Conservation (phyloP, 495 filamentous ascomycete genomes). For the Lophiostoma macrostomum region DNA sequence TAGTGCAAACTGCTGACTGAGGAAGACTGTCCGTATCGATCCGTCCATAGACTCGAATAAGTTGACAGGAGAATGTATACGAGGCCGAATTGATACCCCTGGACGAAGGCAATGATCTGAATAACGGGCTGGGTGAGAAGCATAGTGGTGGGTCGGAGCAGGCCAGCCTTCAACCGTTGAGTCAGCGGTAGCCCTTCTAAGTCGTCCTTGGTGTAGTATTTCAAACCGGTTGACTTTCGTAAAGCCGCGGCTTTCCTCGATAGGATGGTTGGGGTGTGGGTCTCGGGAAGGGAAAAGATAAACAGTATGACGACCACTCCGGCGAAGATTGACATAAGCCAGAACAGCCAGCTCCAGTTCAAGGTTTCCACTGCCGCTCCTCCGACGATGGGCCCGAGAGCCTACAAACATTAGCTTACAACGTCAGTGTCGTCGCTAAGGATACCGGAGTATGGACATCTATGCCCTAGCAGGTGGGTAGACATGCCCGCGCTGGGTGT, state of each 20-base stretch:
- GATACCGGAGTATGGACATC: too few species aligned
- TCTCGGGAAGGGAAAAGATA: constrained; percentile 57
- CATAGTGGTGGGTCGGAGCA: constrained; percentile 30
- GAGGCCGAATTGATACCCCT: constrained; percentile 41
- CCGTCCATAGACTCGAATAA: constrained; percentile 40
- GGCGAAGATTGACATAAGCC: constrained; percentile 59
- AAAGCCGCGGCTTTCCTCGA: constrained; percentile 15
- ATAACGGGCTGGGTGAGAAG: constrained; percentile 43
- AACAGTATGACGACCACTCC: constrained; percentile 64
- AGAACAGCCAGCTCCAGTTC: constrained; percentile 37
- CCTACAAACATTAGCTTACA: too few species aligned
- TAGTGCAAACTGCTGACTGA: constrained; percentile 41
- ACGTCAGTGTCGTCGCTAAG: too few species aligned
- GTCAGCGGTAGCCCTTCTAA: background rate
- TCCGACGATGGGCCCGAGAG: constrained; percentile 42
- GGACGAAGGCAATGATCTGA: constrained; percentile 39
- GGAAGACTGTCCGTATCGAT: constrained; percentile 38
- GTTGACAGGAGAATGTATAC: constrained; percentile 46
- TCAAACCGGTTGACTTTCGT: constrained; percentile 15
- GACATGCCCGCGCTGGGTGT: constrained; percentile 43
- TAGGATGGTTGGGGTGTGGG: constrained; percentile 24
- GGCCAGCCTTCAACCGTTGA: constrained; percentile 2
- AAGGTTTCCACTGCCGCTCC: constrained; percentile 41
- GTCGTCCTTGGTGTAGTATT: constrained; percentile 18
- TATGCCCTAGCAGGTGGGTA: too few species aligned